These are phyloP conservation scores for Phaffomyces antillensis DNA, from an alignment of 805 yeast genomes.

Conservation along the genomic window DNA sequence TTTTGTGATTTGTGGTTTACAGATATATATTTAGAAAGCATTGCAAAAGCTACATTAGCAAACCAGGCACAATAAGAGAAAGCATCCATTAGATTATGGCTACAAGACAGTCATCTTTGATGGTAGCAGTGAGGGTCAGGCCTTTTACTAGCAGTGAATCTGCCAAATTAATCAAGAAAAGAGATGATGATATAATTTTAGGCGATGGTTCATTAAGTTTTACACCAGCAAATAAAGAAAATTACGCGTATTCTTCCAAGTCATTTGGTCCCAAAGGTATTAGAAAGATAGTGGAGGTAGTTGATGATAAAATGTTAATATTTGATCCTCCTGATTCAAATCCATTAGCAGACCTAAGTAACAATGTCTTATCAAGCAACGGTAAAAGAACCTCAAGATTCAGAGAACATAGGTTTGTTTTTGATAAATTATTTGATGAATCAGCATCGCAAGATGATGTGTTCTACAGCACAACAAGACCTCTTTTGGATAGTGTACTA, in stretches of 20 bases:
- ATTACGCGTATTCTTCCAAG: slow-evolving; percentile 11
- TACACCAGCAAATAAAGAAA: slow-evolving; percentile 14
- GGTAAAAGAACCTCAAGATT: slow-evolving; percentile 38
- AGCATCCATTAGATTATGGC: slow-evolving; percentile 1
- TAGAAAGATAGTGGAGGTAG: slow-evolving; percentile 67
- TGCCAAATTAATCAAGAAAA: slow-evolving; percentile 35
- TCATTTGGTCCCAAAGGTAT: slow-evolving; percentile 40
- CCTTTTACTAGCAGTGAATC: slow-evolving; percentile 66
- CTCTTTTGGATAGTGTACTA: slow-evolving; percentile 63
- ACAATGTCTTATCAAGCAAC: slow-evolving; percentile 28
- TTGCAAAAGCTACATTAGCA: too few relatives aligned
- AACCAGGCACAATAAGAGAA: too few relatives aligned
- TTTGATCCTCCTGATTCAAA: slow-evolving; percentile 79
- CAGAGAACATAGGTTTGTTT: slow-evolving; percentile 72
- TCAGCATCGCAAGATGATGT: slow-evolving; percentile 59
- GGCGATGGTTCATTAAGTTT: slow-evolving; percentile 49
- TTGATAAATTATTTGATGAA: slow-evolving; percentile 73
- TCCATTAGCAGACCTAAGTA: slow-evolving; percentile 35
- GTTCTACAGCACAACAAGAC: slow-evolving; percentile 57
- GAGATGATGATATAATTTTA: slow-evolving; percentile 34
- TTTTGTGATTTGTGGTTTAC: too few relatives aligned
- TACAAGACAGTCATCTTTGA: slow-evolving; percentile 48
- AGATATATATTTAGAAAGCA: too few relatives aligned
- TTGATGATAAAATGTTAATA: slow-evolving; percentile 77
- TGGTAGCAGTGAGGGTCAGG: slow-evolving; percentile 75